phyloP scores from a whole-genome alignment of 352 stramenopile genomes.

The Globisporangium canariense region DNA sequence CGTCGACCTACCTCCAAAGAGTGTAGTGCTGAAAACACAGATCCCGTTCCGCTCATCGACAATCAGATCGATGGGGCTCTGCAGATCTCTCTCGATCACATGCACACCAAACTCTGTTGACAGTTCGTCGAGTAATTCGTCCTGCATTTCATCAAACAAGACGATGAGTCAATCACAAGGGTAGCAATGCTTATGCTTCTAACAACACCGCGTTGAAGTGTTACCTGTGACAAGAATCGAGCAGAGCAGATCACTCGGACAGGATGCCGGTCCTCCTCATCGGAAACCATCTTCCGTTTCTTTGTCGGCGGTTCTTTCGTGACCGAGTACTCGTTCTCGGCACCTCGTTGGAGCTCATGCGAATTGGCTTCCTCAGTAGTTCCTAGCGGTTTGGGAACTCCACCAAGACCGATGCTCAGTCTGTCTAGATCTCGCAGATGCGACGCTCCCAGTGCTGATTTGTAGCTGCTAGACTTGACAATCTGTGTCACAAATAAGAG shows the following conservation, averaged over 20 bases:
- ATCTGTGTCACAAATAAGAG: conserved; percentile 22
- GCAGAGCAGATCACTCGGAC: conserved; percentile 18
- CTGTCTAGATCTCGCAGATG: conserved; percentile 36
- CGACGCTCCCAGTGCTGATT: conserved; percentile 30
- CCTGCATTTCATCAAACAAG: conserved; percentile 22
- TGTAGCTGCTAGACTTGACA: conserved; percentile 34
- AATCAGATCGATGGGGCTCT: conserved; percentile 49
- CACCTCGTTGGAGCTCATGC: neutral
- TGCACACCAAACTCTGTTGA: conserved; percentile 47
- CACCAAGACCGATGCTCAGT: conserved; percentile 15
- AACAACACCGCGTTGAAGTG: neutral
- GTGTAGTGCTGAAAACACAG: conserved; percentile 29
- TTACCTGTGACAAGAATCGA: conserved; percentile 9
- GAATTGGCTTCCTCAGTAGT: neutral
- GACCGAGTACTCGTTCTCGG: conserved; percentile 4
- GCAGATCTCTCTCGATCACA: conserved; percentile 62
- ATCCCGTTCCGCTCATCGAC: conserved; percentile 67
- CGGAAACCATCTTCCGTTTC: conserved; percentile 20
- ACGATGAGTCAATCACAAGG: neutral
- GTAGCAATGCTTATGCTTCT: neutral
- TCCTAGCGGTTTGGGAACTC: conserved; percentile 1
- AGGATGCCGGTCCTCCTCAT: conserved; percentile 9
- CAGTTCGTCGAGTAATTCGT: conserved; percentile 60
- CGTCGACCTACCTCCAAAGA: conserved; percentile 37
- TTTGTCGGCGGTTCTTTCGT: conserved; percentile 16